Conservation (phyloP, 2,329 filamentous ascomycete genomes). For the Monilinia fructigena region DNA sequence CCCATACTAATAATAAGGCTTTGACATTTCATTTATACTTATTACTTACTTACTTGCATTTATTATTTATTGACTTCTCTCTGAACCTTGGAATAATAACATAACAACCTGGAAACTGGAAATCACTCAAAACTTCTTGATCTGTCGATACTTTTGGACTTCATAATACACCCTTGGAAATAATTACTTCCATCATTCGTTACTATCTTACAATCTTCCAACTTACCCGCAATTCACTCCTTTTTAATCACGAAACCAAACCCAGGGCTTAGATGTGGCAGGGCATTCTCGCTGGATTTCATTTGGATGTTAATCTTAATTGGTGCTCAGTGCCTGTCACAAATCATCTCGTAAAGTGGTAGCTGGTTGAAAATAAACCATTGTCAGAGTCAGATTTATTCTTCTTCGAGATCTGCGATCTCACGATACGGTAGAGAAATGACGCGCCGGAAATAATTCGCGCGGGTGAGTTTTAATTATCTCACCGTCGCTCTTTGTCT, state of each 20-base stretch:
- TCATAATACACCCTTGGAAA: not conserved
- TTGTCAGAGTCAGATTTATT: constrained; percentile 4
- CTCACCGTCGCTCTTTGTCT: constrained; percentile 15
- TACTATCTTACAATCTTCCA: not conserved
- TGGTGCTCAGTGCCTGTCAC: constrained; percentile 19
- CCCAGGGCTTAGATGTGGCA: constrained; percentile 22
- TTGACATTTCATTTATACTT: not conserved
- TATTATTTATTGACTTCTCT: not conserved
- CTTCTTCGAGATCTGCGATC: constrained; percentile 16
- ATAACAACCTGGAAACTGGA: constrained; percentile 2
- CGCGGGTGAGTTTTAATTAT: constrained; percentile 47
- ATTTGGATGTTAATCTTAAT: constrained; percentile 25
- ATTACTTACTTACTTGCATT: not conserved
- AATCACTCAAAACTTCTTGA: not conserved
- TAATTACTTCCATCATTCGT: not conserved
- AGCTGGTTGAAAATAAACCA: constrained; percentile 14
- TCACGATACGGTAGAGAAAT: constrained; percentile 39
- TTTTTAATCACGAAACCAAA: constrained; percentile 8
- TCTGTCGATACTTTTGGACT: constrained; percentile 17
- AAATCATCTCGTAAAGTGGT: constrained; percentile 16
- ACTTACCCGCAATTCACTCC: constrained; percentile 4
- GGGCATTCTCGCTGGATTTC: constrained; percentile 18
- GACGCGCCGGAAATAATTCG: constrained; percentile 56
- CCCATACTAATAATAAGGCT: constrained; percentile 14
- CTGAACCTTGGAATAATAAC: constrained; percentile 11